Evolutionary conservation across 164 flowering plant species (phyloP).

Genomic region (Chimonanthus praecox): DNA sequence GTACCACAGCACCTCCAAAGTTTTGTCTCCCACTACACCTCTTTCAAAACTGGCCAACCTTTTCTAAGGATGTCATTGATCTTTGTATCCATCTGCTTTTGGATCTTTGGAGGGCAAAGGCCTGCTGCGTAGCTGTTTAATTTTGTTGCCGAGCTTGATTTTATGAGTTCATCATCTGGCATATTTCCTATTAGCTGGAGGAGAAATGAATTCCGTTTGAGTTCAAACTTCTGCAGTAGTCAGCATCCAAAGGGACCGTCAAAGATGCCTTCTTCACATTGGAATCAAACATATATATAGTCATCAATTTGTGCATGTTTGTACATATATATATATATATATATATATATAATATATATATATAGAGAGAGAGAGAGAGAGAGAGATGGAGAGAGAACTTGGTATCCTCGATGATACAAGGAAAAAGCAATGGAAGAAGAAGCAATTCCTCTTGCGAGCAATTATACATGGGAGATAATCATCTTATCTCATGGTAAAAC

Average conservation of each 20-base stretch:
- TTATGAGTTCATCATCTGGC: slow-evolving; percentile 76
- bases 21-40: slow-evolving; percentile 28
- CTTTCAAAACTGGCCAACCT: slow-evolving; percentile 90
- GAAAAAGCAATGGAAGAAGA: too few species aligned
- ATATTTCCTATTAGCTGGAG: slow-evolving; percentile 86
- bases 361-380: too few species aligned
- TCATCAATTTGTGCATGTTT: too few species aligned
- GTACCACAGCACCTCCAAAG: neutral
- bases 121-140: slow-evolving; percentile 87
- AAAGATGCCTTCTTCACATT: neutral
- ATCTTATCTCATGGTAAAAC: too few species aligned
- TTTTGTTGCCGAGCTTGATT: slow-evolving; percentile 67
- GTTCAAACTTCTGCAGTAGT: slow-evolving; percentile 78
- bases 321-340: too few species aligned
- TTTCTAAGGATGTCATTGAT: slow-evolving; percentile 61
- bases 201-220: slow-evolving; percentile 66
- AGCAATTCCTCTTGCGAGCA: too few species aligned
- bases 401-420: too few species aligned
- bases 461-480: too few species aligned
- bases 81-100: slow-evolving; percentile 60
- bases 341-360: too few species aligned
- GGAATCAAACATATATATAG: too few species aligned
- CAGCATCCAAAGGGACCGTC: neutral
- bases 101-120: slow-evolving; percentile 72
- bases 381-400: too few species aligned